Evolutionary conservation across 441 rosid species (phyloP), one percentile per base, ranked within the genome.

Genomic region (Viola pubescens): DNA sequence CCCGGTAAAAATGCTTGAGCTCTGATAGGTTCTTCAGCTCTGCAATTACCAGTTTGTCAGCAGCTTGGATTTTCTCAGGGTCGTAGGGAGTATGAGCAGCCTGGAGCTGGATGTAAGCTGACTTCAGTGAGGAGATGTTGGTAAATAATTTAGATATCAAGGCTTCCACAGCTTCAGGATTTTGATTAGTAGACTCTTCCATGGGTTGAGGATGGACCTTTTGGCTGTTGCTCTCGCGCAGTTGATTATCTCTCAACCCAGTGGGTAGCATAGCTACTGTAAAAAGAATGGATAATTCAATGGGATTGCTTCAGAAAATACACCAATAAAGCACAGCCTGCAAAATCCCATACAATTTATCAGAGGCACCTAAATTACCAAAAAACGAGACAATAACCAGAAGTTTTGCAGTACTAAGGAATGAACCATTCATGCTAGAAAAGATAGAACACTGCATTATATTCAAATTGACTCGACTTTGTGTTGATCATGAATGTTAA

Each of bases 141-240:
- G 84, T 61, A 65, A 92, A 92, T 52, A 89, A 60, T 67, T 86
- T 89, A 43, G 96, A 81, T 61, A 89, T 85, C 62, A 92, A 67
- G 67, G 89, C 80, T 76, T 92, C 96, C 70, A 84, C 56, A 60
- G 94, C 91, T 77, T 92, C 94, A 3, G 92, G 94, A 65, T 84
- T 84, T 65, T 82, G 97, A 75, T 77, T 84, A 65, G 69, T 75
- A 58, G 87, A 73, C 58, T 86, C 96, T 84, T 92, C 97, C 97
- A 88, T 84, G 43, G 98, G 98, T 78, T 89, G 97, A 66, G 97
- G 97, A 74, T 92, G 91, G 61, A 89, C 87, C 74, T 84, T 89
- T 58, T 87, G 97, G 67, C 73, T 82, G 79, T 69, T 87, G 85
- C 79, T 91, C 75, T 89, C 95, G 14, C 88, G 87, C 73, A 78